A percentile compares a stretch with the other conserved stretches of the same genome.
These are phyloP conservation scores for Triticum aestivum DNA, from an alignment of 176 grass and related monocot species.

Conservation along the genomic window DNA sequence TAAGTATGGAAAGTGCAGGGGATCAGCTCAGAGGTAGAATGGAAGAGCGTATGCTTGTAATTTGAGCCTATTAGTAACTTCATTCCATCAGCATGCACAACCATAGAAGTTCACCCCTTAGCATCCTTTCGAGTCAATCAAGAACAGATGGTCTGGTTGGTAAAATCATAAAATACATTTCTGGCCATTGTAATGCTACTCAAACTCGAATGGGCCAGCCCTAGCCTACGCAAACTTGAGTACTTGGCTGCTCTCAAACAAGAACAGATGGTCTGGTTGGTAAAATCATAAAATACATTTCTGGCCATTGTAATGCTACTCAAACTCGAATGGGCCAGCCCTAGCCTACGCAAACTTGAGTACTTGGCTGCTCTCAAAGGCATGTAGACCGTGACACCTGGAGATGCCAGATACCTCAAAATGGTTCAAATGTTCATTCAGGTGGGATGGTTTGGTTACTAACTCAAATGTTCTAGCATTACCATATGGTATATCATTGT, in stretches of 20 bases:
- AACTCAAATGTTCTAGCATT: neutral
- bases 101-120: neutral
- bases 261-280: neutral
- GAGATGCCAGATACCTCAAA: neutral
- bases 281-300: neutral
- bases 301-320: neutral
- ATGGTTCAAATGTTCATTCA: neutral
- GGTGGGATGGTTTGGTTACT: neutral
- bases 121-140: neutral
- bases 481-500: neutral
- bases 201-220: neutral
- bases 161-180: neutral
- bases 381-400: neutral
- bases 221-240: neutral
- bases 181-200: neutral
- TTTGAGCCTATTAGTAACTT: neutral
- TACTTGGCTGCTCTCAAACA: neutral
- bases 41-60: neutral
- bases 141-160: neutral
- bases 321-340: neutral
- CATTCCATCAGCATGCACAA: neutral
- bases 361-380: neutral
- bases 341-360: neutral
- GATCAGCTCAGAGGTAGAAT: neutral
- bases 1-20: neutral